Evolutionary conservation across 495 filamentous ascomycete genomes (phyloP), one percentile per base, ranked within the genome.

Genomic region (Chlorociboria aeruginascens): DNA sequence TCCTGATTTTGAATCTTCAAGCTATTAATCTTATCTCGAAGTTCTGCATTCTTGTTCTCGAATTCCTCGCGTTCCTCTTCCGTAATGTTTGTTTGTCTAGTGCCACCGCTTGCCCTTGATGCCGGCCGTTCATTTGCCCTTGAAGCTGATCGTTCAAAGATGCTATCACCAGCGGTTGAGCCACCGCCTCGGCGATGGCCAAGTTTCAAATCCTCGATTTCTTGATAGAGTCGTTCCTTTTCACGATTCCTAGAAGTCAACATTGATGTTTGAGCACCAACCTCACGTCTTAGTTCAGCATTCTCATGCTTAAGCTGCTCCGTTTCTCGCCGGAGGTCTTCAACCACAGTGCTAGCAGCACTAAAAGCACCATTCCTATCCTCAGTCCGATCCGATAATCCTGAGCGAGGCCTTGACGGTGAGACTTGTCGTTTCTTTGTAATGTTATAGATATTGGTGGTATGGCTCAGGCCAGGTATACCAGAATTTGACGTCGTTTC

Each of bases 221-320:
- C 92, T 50, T 94, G 86, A 59, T 96, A 93, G 12, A 98, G 71
- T 3, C 89, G 82, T 55, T 96, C 89, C 59, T 92, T 90, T 61
- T 98, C 92, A 31, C 87, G 79, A 56, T 97, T 95, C 7, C 92
- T 76, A 31, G 92, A 95, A 4, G 93, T 96, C 7, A 98, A 78
- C 90, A 97, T 98, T 0, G 89, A 95, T 0, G 89, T 93, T 63
- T 98, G 92, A 9, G 93, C 92, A 48, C 88, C 86, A 28, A 97
- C 83, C 61, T 97, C 89, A 40, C 89, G 82, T 32, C 86, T 77
- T 12, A 98, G 68, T 58, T 95, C 89, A 10, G 87, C 86, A 56
- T 96, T 97, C 60, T 97, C 92, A 53, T 89, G 86, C 41, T 85
- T 81, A 28, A 96, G 69, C 50, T 90, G 81, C 40, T 86, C 83